These are phyloP conservation scores for Westerdykella aurantiaca DNA, from an alignment of 2,329 filamentous ascomycete species.

Conservation along the genomic window DNA sequence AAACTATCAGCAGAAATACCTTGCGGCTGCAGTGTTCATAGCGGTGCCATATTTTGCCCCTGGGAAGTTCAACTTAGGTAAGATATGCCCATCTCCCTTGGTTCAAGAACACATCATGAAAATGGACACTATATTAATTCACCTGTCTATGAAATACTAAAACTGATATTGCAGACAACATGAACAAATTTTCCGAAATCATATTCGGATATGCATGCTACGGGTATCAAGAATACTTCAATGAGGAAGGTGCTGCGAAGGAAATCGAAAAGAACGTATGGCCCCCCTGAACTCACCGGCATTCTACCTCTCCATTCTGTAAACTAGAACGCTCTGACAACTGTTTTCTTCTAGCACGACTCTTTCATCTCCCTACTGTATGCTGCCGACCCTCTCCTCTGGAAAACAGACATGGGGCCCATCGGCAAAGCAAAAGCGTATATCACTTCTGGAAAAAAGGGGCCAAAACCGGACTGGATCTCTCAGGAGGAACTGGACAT, in stretches of 20 bases:
- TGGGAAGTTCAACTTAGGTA: not conserved
- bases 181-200: slow-evolving; percentile 1
- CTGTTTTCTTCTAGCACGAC: not conserved
- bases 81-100: not conserved
- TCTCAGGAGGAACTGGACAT: not conserved
- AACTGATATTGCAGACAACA: slow-evolving; percentile 1
- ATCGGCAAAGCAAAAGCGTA: not conserved
- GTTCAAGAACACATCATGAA: not conserved
- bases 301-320: too few relatives aligned
- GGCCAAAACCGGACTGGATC: not conserved
- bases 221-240: slow-evolving; percentile 6
- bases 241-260: not conserved
- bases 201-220: slow-evolving; percentile 4
- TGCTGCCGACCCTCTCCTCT: not conserved
- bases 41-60: slow-evolving; percentile 2
- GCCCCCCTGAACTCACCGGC: not conserved
- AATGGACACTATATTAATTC: too few relatives aligned
- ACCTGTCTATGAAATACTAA: not conserved
- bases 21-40: slow-evolving; percentile 3
- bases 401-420: not conserved
- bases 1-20: slow-evolving; percentile 2
- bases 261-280: not conserved
- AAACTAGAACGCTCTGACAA: not conserved
- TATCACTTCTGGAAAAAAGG: not conserved
- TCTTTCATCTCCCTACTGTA: not conserved